Evolutionary conservation across 139 green algal genomes (phyloP).

Genomic region (Auxenochlorella pyrenoidosa): DNA sequence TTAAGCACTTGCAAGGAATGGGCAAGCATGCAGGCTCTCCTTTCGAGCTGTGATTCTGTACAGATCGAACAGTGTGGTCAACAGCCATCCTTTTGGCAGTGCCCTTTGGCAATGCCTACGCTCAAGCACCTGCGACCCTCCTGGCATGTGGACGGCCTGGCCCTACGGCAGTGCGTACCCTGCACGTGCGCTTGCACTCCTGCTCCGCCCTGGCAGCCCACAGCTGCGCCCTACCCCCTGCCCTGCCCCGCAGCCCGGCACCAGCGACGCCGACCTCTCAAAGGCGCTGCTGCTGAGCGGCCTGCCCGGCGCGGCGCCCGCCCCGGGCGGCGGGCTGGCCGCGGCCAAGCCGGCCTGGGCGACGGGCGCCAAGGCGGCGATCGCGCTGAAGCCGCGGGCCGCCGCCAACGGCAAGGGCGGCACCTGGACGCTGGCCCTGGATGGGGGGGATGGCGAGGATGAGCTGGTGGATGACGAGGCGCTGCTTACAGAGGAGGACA

Average conservation of each 20-base stretch:
- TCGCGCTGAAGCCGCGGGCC: conserved; percentile 55
- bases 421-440: conserved; percentile 22
- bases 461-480: conserved; percentile 91
- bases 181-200: background rate
- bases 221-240: background rate
- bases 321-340: conserved; percentile 19
- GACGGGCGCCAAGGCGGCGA: conserved; percentile 62
- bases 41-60: too few relatives aligned
- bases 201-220: background rate
- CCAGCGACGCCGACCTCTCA: conserved; percentile 17
- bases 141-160: too few relatives aligned
- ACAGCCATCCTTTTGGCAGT: too few relatives aligned
- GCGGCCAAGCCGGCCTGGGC: conserved; percentile 69
- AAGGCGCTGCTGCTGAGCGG: conserved; percentile 69
- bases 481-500: conserved; percentile 93
- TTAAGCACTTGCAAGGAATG: too few relatives aligned
- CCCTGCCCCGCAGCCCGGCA: background rate
- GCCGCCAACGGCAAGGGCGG: conserved; percentile 17
- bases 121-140: too few relatives aligned
- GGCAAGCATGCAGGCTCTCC: too few relatives aligned
- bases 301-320: conserved; percentile 38
- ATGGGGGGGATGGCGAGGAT: conserved; percentile 12
- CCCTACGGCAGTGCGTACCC: background rate
- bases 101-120: too few relatives aligned
- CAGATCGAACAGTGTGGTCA: too few relatives aligned